Conservation (phyloP, 495 filamentous ascomycete genomes). For the Xylaria intraflava region DNA sequence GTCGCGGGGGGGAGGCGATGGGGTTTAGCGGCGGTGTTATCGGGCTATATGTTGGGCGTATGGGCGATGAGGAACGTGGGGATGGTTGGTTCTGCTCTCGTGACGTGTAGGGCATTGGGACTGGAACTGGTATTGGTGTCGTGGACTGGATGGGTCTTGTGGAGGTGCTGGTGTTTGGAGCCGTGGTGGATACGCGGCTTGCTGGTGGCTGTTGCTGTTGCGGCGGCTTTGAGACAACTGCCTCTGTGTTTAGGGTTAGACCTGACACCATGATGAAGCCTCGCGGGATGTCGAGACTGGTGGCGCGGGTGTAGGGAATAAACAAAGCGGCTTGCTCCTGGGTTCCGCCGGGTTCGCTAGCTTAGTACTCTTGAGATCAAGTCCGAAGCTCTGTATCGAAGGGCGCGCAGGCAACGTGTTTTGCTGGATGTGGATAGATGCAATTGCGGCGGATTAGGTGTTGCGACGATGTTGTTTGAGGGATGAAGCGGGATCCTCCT, state of each 20-base stretch:
- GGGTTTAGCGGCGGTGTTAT: slow-evolving; percentile 38
- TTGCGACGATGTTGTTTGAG: not conserved
- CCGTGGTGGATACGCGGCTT: not conserved
- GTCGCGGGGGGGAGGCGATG: slow-evolving; percentile 17
- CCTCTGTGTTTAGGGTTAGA: slow-evolving; percentile 21
- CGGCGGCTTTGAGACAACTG: not conserved
- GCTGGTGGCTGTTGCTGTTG: not conserved
- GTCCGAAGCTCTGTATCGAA: not conserved
- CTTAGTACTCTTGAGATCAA: no score
- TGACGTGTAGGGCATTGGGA: slow-evolving; percentile 1
- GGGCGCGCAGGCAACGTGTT: not conserved
- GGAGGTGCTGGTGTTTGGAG: slow-evolving; percentile 1
- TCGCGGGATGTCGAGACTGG: not conserved
- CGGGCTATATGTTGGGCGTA: slow-evolving; percentile 37
- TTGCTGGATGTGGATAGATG: not conserved
- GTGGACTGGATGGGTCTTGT: slow-evolving; percentile 5
- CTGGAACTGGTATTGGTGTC: slow-evolving; percentile 10
- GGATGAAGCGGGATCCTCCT: not conserved
- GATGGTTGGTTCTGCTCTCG: slow-evolving; percentile 4
- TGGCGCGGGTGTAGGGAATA: not conserved
- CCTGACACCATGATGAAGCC: slow-evolving; percentile 16
- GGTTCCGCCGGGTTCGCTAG: no score
- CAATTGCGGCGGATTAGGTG: not conserved
- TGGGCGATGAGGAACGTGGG: slow-evolving; percentile 25
- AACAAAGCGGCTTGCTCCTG: no score